Evolutionary conservation across 2,329 filamentous ascomycete genomes (phyloP).

Genomic region (Colletotrichum sp.): DNA sequence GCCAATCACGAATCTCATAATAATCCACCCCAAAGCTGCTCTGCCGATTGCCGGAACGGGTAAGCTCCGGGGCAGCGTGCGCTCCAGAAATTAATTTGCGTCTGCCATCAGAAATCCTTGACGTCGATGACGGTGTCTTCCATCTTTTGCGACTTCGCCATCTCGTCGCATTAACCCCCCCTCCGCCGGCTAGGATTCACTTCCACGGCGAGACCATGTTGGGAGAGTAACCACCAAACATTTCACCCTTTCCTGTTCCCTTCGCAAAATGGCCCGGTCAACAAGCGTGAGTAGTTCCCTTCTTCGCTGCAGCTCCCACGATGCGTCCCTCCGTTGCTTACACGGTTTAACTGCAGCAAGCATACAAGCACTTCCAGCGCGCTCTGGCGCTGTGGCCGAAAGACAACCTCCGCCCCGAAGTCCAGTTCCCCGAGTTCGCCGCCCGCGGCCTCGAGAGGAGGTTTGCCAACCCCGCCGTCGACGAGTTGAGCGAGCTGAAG

Average conservation of each 20-base stretch:
- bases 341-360: conserved; percentile 36
- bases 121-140: conserved; percentile 11
- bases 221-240: neutral
- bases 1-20: neutral
- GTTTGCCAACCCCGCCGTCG: conserved; percentile 26
- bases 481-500: conserved; percentile 55
- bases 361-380: conserved; percentile 52
- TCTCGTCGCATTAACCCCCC: conserved; percentile 34
- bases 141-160: neutral
- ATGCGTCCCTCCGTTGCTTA: neutral
- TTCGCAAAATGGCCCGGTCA: conserved; percentile 24
- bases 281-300: conserved; percentile 22
- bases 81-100: conserved; percentile 6
- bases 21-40: neutral
- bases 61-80: neutral
- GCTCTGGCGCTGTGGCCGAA: conserved; percentile 66
- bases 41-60: neutral
- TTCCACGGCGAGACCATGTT: conserved; percentile 6
- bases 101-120: conserved; percentile 11
- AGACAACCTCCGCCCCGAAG: conserved; percentile 66
- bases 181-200: conserved; percentile 26
- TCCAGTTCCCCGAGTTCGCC: conserved; percentile 65
- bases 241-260: neutral
- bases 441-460: conserved; percentile 45
- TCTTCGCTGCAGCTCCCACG: neutral